These are phyloP conservation scores for Bocquillonia castaneifolia DNA, from an alignment of 441 rosid species.

Conservation along the genomic window DNA sequence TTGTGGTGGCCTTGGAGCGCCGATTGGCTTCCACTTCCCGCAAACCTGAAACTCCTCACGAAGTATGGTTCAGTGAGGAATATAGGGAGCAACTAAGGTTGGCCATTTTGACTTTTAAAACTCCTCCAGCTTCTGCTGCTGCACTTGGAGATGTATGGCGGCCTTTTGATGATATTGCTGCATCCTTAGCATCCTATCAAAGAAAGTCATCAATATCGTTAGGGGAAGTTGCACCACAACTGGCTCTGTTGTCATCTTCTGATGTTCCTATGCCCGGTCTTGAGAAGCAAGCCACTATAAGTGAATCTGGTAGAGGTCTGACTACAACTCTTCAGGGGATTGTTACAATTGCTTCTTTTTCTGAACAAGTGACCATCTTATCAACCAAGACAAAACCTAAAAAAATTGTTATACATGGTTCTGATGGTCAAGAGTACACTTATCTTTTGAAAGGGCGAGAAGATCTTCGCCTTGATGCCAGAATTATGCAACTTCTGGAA, in stretches of 20 bases:
- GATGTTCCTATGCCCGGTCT: constrained; percentile 99
- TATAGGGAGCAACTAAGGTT: constrained; percentile 66
- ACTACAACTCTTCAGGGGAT: constrained; percentile 58
- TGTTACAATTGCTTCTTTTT: constrained; percentile 79
- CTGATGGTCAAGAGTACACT: constrained; percentile 86
- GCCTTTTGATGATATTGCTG: constrained; percentile 83
- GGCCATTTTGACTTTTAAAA: constrained; percentile 74
- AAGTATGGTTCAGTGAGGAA: constrained; percentile 77
- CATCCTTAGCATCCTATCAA: constrained; percentile 83
- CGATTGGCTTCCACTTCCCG: constrained; percentile 93
- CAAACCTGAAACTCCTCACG: constrained; percentile 97
- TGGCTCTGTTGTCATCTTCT: constrained; percentile 82
- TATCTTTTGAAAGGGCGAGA: constrained; percentile 96
- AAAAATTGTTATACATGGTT: constrained; percentile 84
- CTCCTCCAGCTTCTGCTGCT: constrained; percentile 74
- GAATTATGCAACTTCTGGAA: constrained; percentile 98
- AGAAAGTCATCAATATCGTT: constrained; percentile 78
- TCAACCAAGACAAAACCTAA: constrained; percentile 97
- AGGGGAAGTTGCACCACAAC: constrained; percentile 90
- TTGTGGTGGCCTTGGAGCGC: constrained; percentile 89
- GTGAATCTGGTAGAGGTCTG: constrained; percentile 52
- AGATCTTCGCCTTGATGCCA: constrained; percentile 98
- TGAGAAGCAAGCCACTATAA: constrained; percentile 61
- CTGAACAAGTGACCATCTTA: constrained; percentile 66
- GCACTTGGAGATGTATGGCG: constrained; percentile 91